phyloP scores from a whole-genome alignment of 2,329 filamentous ascomycete species.

The Stagonosporopsis rhizophila region DNA sequence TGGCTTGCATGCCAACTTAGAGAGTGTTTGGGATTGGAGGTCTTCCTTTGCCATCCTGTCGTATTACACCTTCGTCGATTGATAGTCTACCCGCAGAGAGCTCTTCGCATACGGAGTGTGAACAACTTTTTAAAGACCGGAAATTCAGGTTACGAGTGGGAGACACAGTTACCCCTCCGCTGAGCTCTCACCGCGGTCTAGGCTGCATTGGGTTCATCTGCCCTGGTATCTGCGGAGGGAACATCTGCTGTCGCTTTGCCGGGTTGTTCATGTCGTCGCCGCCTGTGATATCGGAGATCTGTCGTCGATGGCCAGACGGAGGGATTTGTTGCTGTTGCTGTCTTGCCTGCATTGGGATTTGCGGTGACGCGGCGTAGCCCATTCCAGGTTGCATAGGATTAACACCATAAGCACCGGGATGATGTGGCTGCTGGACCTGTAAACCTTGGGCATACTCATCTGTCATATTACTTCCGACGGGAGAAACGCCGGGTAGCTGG shows the following conservation, averaged over 20 bases:
- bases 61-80: not conserved
- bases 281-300: slow-evolving; percentile 67
- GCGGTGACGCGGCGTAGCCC: slow-evolving; percentile 50
- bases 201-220: slow-evolving; percentile 60
- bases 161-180: not conserved
- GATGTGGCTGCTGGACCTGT: slow-evolving; percentile 46
- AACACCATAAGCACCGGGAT: slow-evolving; percentile 49
- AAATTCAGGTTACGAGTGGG: slow-evolving; percentile 1
- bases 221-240: slow-evolving; percentile 52
- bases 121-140: not conserved
- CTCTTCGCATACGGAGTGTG: slow-evolving; percentile 5
- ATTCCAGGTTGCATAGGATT: slow-evolving; percentile 45
- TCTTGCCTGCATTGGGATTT: slow-evolving; percentile 48
- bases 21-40: slow-evolving; percentile 9
- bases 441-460: slow-evolving; percentile 57
- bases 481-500: slow-evolving; percentile 64
- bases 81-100: slow-evolving; percentile 3
- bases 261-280: slow-evolving; percentile 59
- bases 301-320: slow-evolving; percentile 57
- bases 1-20: slow-evolving; percentile 1
- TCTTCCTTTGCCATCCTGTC: not conserved
- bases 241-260: slow-evolving; percentile 67
- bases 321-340: slow-evolving; percentile 33
- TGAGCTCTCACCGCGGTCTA: slow-evolving; percentile 49
- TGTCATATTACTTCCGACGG: slow-evolving; percentile 57